Conservation (phyloP, 2,329 filamentous ascomycete genomes). For the Sclerotinia minor region DNA sequence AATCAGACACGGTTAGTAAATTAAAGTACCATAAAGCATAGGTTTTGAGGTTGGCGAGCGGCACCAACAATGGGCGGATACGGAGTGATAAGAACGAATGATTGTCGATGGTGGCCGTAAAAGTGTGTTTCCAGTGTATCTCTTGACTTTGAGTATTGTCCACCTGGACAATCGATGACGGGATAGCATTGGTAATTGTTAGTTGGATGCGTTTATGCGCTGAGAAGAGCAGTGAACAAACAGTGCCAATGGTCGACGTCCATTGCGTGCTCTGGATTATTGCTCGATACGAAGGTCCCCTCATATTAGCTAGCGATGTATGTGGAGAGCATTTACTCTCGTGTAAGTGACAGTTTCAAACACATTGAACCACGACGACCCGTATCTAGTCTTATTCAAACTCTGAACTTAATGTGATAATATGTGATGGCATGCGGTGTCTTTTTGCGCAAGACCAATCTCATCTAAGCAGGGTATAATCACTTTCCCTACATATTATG, state of each 20-base stretch:
- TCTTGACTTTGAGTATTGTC: neutral
- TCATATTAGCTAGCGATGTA: conserved; percentile 5
- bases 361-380: neutral
- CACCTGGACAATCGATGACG: neutral
- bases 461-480: too few relatives aligned
- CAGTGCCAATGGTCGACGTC: conserved; percentile 2
- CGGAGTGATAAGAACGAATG: conserved; percentile 1
- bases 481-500: too few relatives aligned
- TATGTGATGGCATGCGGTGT: neutral
- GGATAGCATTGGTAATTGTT: neutral
- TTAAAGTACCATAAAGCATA: neutral
- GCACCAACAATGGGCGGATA: neutral
- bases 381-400: neutral
- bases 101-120: neutral
- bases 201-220: conserved; percentile 11
- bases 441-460: neutral
- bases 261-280: neutral
- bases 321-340: conserved; percentile 6
- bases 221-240: neutral
- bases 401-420: neutral
- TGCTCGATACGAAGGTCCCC: conserved; percentile 11
- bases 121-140: conserved; percentile 8
- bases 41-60: neutral
- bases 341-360: neutral
- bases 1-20: neutral